Evolutionary conservation across 768 basidiomycete species (phyloP).

Genomic region (Boletus pseudo-olivaceus): DNA sequence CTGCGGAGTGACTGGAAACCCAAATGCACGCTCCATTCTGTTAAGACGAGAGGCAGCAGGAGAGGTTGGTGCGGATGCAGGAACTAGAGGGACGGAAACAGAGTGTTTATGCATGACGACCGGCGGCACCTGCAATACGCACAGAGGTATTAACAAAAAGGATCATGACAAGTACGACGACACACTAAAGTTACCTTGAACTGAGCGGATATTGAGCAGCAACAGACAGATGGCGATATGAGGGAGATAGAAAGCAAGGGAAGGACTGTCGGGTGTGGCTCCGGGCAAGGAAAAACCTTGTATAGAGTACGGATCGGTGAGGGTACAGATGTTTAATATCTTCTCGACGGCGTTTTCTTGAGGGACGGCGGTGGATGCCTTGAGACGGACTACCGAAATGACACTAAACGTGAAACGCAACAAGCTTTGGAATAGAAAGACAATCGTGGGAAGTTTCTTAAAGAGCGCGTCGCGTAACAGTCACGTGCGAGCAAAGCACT

Average conservation of each 20-base stretch:
- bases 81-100: conserved; percentile 29
- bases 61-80: conserved; percentile 44
- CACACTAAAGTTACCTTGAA: conserved; percentile 20
- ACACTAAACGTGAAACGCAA: conserved; percentile 28
- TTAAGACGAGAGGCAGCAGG: conserved; percentile 38
- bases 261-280: conserved; percentile 19
- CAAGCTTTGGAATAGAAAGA: conserved; percentile 23
- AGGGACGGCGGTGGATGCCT: conserved; percentile 13
- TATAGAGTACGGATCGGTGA: conserved; percentile 16
- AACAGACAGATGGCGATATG: conserved; percentile 22
- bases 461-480: conserved; percentile 38
- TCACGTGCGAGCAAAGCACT: conserved; percentile 33
- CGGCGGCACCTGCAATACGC: conserved; percentile 10
- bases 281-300: conserved; percentile 11
- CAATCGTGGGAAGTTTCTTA: conserved; percentile 32
- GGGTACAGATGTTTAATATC: conserved; percentile 1
- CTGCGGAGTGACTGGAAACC: conserved; percentile 62
- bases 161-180: neutral
- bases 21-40: conserved; percentile 26
- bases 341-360: conserved; percentile 13
- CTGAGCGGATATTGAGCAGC: conserved; percentile 11
- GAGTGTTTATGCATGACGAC: conserved; percentile 30
- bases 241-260: conserved; percentile 24
- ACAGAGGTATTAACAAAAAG: conserved; percentile 10
- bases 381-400: conserved; percentile 18